These are phyloP conservation scores for Naganishia friedmannii DNA, from an alignment of 768 basidiomycete species.

Conservation along the genomic window DNA sequence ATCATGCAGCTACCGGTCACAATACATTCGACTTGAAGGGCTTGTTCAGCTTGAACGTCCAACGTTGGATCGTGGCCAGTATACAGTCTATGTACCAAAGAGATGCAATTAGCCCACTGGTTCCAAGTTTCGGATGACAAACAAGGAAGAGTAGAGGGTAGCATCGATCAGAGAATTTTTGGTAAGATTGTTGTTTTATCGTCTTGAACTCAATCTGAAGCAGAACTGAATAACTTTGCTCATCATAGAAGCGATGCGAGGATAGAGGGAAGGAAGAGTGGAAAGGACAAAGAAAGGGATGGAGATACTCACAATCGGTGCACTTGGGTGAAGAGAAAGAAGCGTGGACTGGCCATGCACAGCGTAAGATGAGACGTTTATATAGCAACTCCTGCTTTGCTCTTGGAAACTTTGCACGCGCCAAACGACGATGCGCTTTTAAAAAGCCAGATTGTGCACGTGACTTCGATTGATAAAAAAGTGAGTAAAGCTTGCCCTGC, in stretches of 20 bases:
- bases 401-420: background rate
- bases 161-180: slow-evolving; percentile 25
- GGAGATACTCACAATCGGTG: slow-evolving; percentile 11
- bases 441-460: background rate
- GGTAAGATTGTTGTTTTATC: slow-evolving; percentile 28
- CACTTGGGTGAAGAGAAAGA: background rate
- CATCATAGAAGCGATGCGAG: slow-evolving; percentile 24
- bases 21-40: background rate
- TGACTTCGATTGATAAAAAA: background rate
- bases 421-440: background rate
- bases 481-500: background rate
- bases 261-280: background rate
- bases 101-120: slow-evolving; percentile 2
- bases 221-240: slow-evolving; percentile 27
- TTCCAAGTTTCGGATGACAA: background rate
- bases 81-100: slow-evolving; percentile 7
- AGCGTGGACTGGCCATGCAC: too few relatives aligned
- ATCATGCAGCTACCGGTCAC: background rate
- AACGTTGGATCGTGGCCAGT: too few relatives aligned
- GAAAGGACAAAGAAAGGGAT: background rate
- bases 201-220: slow-evolving; percentile 28
- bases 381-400: background rate
- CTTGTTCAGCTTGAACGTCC: background rate
- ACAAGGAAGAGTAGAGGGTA: slow-evolving; percentile 10
- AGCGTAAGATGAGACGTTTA: background rate